These are phyloP conservation scores for Phylloporus sp. DNA, from an alignment of 768 basidiomycete species.

Conservation along the genomic window DNA sequence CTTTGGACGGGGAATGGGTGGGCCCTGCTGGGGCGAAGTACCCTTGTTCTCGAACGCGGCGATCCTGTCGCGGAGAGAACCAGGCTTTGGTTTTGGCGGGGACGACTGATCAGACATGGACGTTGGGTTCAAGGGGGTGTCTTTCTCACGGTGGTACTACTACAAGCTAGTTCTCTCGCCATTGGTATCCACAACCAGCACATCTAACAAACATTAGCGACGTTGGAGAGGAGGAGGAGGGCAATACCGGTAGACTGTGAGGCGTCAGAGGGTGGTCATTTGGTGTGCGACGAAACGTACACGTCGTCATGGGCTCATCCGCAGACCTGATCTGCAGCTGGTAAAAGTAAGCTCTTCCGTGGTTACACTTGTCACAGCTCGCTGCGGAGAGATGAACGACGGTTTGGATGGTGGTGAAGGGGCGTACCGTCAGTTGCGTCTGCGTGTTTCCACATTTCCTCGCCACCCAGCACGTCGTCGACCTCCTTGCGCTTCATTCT, in stretches of 20 bases:
- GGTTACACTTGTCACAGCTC: conserved; percentile 75
- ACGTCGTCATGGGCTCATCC: conserved; percentile 81
- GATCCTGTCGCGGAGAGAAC: conserved; percentile 83
- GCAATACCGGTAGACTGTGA: conserved; percentile 58
- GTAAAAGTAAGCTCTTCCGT: conserved; percentile 85
- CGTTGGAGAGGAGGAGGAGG: background rate
- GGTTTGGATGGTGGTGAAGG: background rate
- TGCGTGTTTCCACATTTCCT: conserved; percentile 91
- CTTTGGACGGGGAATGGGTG: conserved; percentile 43
- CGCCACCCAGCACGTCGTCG: conserved; percentile 94
- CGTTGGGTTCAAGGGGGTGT: conserved; percentile 14
- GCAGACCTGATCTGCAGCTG: conserved; percentile 95
- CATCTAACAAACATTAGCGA: conserved; percentile 40
- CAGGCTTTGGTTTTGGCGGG: conserved; percentile 62
- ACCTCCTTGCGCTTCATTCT: conserved; percentile 84
- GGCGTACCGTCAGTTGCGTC: conserved; percentile 74
- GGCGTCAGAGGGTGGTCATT: conserved; percentile 1
- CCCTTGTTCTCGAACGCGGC: conserved; percentile 75
- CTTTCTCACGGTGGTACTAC: conserved; percentile 18
- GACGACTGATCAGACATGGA: conserved; percentile 60
- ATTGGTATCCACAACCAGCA: conserved; percentile 58
- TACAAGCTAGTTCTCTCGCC: conserved; percentile 61
- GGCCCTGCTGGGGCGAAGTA: conserved; percentile 29
- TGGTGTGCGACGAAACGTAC: conserved; percentile 14
- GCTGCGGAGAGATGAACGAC: conserved; percentile 32